Evolutionary conservation across 345 rosid genomes (phyloP).

Genomic region (Citrus medica): DNA sequence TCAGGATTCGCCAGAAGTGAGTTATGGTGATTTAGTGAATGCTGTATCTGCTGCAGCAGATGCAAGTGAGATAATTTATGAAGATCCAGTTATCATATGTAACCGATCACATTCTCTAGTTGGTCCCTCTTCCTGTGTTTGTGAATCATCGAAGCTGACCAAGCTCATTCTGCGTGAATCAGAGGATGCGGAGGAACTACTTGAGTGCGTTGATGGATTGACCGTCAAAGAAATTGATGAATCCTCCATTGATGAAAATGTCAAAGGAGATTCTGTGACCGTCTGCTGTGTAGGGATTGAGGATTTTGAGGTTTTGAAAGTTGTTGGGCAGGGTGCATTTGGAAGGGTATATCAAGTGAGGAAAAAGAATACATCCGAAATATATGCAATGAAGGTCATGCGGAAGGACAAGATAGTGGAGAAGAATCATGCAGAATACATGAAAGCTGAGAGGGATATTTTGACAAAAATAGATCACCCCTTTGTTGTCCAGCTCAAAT

Average conservation of each 20-base stretch:
- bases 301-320: conserved; percentile 82
- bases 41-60: conserved; percentile 27
- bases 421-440: conserved; percentile 89
- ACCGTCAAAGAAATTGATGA: conserved; percentile 34
- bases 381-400: conserved; percentile 98
- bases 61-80: conserved; percentile 42
- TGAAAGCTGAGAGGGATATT: conserved; percentile 95
- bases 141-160: conserved; percentile 61
- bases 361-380: conserved; percentile 76
- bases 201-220: conserved; percentile 35
- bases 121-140: conserved; percentile 70
- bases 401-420: conserved; percentile 91
- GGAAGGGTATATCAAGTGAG: conserved; percentile 93
- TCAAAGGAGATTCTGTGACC: conserved; percentile 21
- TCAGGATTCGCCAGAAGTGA: conserved; percentile 32
- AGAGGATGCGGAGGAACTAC: conserved; percentile 42
- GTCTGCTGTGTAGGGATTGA: conserved; percentile 54
- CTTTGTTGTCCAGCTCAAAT: conserved; percentile 82
- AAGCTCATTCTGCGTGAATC: conserved; percentile 54
- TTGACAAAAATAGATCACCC: conserved; percentile 84
- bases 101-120: conserved; percentile 86
- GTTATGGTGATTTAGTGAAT: conserved; percentile 24
- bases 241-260: conserved; percentile 24
- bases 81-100: conserved; percentile 66
- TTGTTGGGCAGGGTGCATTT: conserved; percentile 96